Conservation (phyloP, 805 yeast genomes). For the Sugiyamaella valdiviana region DNA sequence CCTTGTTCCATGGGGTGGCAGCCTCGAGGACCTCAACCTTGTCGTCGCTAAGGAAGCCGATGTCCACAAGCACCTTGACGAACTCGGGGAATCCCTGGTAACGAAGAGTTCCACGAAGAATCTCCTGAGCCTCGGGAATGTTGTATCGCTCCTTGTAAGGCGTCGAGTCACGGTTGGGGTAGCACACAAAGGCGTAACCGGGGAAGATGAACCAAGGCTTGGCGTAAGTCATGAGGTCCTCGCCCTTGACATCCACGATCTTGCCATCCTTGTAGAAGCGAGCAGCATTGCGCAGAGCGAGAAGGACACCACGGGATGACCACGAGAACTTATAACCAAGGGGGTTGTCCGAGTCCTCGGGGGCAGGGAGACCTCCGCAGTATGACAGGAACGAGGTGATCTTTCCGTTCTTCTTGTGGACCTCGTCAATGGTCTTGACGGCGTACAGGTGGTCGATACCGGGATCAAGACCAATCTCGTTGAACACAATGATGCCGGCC, state of each 20-base stretch:
- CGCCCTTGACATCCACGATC: conserved; percentile 71
- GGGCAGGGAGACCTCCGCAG: conserved; percentile 99
- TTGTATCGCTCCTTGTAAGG: conserved; percentile 83
- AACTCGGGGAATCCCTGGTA: conserved; percentile 99
- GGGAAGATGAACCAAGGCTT: conserved; percentile 94
- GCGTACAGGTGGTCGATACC: conserved; percentile 98
- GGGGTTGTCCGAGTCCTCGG: conserved; percentile 96
- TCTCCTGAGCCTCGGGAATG: conserved; percentile 96
- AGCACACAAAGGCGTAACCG: conserved; percentile 88
- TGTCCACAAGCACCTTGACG: conserved; percentile 87
- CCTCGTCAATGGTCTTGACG: conserved; percentile 96
- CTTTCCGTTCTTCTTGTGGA: conserved; percentile 85
- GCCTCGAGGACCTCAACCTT: conserved; percentile 52
- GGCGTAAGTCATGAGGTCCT: conserved; percentile 91
- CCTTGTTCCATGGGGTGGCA: conserved; percentile 77
- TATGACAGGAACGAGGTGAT: conserved; percentile 89
- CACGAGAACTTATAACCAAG: conserved; percentile 98
- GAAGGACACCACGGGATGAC: conserved; percentile 96
- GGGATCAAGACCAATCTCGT: conserved; percentile 98
- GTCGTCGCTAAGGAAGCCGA: conserved; percentile 84
- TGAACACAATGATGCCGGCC: conserved; percentile 97
- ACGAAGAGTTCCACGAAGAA: conserved; percentile 94
- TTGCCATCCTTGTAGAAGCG: conserved; percentile 78
- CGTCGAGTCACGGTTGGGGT: conserved; percentile 98
- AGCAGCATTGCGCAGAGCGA: conserved; percentile 93